A percentile compares a stretch with the other conserved stretches of the same genome.
phyloP scores from a whole-genome alignment of 2,329 filamentous ascomycete genomes.

The Colletotrichum lentis region DNA sequence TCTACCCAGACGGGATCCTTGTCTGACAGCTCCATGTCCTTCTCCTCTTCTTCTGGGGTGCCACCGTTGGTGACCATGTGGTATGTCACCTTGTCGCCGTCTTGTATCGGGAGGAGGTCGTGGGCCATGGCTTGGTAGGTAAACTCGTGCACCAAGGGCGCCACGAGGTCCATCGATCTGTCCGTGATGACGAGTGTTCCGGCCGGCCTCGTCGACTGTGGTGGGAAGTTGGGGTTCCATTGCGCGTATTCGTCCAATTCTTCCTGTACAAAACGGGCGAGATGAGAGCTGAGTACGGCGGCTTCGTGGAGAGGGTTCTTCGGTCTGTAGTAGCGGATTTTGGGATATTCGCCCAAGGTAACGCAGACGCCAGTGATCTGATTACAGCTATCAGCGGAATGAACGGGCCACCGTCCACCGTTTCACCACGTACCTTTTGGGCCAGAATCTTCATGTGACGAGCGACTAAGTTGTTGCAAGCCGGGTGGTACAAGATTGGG shows the following conservation, averaged over 20 bases:
- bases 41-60: conserved; percentile 73
- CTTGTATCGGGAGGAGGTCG: conserved; percentile 87
- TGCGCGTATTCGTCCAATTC: conserved; percentile 90
- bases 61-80: conserved; percentile 82
- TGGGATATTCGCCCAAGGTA: conserved; percentile 90
- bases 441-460: conserved; percentile 85
- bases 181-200: conserved; percentile 88
- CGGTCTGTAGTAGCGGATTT: conserved; percentile 89
- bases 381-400: conserved; percentile 35
- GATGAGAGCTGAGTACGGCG: conserved; percentile 82
- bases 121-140: conserved; percentile 99
- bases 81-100: conserved; percentile 88
- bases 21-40: conserved; percentile 90
- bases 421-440: conserved; percentile 74
- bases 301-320: conserved; percentile 82
- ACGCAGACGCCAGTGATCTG: conserved; percentile 89
- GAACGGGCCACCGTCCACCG: conserved; percentile 12
- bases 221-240: conserved; percentile 84
- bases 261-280: conserved; percentile 90
- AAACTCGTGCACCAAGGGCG: conserved; percentile 92
- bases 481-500: conserved; percentile 87
- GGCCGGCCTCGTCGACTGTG: conserved; percentile 77
- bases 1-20: conserved; percentile 95
- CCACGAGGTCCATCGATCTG: conserved; percentile 88
- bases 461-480: conserved; percentile 83